phyloP scores from a whole-genome alignment of 768 basidiomycete species.

The Fomitopsis pulvina region DNA sequence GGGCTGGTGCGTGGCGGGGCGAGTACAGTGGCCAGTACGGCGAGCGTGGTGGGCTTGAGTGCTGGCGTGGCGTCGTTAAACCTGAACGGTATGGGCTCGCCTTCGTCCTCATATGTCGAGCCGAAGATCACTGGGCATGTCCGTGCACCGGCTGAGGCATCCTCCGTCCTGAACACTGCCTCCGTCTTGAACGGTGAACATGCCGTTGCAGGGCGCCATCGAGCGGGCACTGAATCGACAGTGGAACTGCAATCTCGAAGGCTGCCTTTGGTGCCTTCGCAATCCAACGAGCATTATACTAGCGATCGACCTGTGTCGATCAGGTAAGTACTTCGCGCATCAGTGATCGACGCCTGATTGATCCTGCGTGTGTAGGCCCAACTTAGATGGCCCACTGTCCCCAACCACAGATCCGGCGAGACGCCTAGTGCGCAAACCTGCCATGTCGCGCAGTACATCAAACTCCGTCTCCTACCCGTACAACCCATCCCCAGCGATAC shows the following conservation, averaged over 20 bases:
- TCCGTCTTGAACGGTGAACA: slow-evolving; percentile 3
- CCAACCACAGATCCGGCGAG: slow-evolving; percentile 15
- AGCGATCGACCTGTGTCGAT: slow-evolving; percentile 39
- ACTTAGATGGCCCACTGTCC: slow-evolving; percentile 10
- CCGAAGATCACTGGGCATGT: slow-evolving; percentile 10
- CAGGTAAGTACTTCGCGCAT: slow-evolving; percentile 27
- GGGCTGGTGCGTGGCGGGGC: slow-evolving; percentile 24
- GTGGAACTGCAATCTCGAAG: slow-evolving; percentile 13
- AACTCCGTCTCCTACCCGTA: slow-evolving; percentile 31
- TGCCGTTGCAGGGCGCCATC: slow-evolving; percentile 7
- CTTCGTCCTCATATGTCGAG: slow-evolving; percentile 5
- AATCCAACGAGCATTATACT: slow-evolving; percentile 25
- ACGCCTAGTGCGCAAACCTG: slow-evolving; percentile 33
- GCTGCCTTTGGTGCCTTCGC: slow-evolving; percentile 19
- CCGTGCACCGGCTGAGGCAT: slow-evolving; percentile 12
- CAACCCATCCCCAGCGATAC: slow-evolving; percentile 38
- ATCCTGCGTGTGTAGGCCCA: slow-evolving; percentile 1
- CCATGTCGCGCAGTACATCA: slow-evolving; percentile 34
- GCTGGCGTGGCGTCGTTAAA: slow-evolving; percentile 7
- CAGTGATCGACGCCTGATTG: neutral
- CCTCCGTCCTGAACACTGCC: slow-evolving; percentile 3
- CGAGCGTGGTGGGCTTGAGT: neutral
- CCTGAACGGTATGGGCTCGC: slow-evolving; percentile 6
- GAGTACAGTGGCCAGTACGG: neutral
- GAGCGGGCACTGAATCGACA: slow-evolving; percentile 12